Percentiles rank a stretch among this genome's conserved stretches.
Evolutionary conservation across 2,329 filamentous ascomycete genomes (phyloP).

Genomic region (Microsporum canis): DNA sequence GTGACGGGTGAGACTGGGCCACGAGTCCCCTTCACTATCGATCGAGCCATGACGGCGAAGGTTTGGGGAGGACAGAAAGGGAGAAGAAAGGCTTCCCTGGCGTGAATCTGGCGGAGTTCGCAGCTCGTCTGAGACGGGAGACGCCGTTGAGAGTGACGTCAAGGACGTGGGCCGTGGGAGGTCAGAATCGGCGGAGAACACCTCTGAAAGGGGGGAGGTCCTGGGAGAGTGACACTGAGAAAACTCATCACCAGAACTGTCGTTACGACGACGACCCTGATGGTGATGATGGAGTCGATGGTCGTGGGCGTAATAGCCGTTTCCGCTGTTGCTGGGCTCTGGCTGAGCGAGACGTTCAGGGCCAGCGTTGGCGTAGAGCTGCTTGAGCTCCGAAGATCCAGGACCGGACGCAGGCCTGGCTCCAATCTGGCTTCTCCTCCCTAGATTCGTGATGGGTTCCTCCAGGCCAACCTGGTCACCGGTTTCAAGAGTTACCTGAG

Average conservation of each 20-base stretch:
- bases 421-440: not conserved
- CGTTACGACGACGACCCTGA: not conserved
- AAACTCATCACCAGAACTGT: constrained; percentile 1
- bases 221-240: not conserved
- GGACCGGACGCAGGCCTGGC: not conserved
- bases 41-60: constrained; percentile 29
- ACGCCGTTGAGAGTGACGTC: constrained; percentile 35
- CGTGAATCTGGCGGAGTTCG: constrained; percentile 31
- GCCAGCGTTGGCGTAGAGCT: not conserved
- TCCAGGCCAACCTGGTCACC: constrained; percentile 29
- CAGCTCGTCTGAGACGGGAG: constrained; percentile 30
- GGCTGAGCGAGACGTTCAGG: not conserved
- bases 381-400: not conserved
- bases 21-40: constrained; percentile 30
- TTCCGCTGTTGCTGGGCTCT: not conserved
- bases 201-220: constrained; percentile 8
- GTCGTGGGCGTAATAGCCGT: not conserved
- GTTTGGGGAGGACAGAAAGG: constrained; percentile 29
- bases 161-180: constrained; percentile 32
- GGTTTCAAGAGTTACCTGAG: constrained; percentile 31
- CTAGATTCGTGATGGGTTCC: constrained; percentile 23
- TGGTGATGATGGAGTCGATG: not conserved
- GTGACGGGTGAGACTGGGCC: constrained; percentile 24
- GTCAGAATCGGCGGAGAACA: constrained; percentile 17
- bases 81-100: constrained; percentile 28